Percentiles rank a stretch among this genome's conserved stretches.
phyloP scores from a whole-genome alignment of 805 yeast genomes.

The Sugiyamaella valdiviana region DNA sequence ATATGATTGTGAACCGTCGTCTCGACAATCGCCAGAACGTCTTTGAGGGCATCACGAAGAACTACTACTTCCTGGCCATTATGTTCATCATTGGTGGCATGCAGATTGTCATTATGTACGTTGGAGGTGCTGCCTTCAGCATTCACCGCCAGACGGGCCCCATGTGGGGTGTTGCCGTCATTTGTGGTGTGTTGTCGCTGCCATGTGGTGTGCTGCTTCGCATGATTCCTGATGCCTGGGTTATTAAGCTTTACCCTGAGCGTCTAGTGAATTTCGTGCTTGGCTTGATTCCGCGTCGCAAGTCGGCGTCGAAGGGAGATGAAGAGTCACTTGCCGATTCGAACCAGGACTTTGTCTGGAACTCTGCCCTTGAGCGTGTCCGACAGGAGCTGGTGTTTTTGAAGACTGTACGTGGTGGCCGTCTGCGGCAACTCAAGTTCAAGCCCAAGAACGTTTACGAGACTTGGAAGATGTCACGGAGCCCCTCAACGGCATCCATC shows the following conservation, averaged over 20 bases:
- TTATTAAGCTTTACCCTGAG: constrained; percentile 24
- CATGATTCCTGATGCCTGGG: constrained; percentile 64
- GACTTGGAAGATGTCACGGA: constrained; percentile 20
- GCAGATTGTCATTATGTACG: constrained; percentile 88
- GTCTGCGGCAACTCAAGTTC: constrained; percentile 29
- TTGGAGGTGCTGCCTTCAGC: constrained; percentile 94
- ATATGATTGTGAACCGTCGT: constrained; percentile 83
- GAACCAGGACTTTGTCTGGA: constrained; percentile 31
- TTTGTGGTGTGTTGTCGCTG: constrained; percentile 73
- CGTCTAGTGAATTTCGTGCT: constrained; percentile 18
- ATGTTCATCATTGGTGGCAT: constrained; percentile 69
- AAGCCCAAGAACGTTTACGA: constrained; percentile 21
- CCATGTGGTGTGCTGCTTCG: constrained; percentile 77
- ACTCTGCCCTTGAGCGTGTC: constrained; percentile 36
- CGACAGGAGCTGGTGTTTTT: constrained; percentile 33
- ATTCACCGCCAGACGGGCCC: constrained; percentile 71
- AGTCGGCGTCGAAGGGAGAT: constrained; percentile 15
- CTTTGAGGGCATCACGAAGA: constrained; percentile 73
- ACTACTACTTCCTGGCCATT: constrained; percentile 73
- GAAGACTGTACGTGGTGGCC: constrained; percentile 36
- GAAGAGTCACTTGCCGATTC: constrained; percentile 21
- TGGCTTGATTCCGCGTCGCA: constrained; percentile 16
- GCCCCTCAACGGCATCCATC: constrained; percentile 13
- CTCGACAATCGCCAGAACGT: constrained; percentile 81
- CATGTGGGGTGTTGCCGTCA: constrained; percentile 84